Conservation (phyloP, 768 basidiomycete genomes). For the Termitomyces bulborhizus region DNA sequence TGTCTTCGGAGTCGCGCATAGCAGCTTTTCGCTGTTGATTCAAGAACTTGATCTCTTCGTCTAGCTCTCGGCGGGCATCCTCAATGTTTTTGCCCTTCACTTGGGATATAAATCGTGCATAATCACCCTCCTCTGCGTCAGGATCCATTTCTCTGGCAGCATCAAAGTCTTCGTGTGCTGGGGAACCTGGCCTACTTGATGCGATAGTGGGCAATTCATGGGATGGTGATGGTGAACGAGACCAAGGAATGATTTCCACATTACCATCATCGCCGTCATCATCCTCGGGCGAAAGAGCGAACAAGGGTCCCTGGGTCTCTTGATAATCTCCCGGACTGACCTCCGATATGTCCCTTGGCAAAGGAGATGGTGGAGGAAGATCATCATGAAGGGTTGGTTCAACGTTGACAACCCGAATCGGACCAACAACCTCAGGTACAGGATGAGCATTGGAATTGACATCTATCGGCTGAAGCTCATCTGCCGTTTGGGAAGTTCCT, state of each 20-base stretch:
- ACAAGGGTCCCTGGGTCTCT: constrained; percentile 12
- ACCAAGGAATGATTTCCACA: constrained; percentile 23
- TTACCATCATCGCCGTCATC: constrained; percentile 3
- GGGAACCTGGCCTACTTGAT: constrained; percentile 18
- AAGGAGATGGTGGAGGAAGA: background rate
- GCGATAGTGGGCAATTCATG: constrained; percentile 13
- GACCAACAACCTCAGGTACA: background rate
- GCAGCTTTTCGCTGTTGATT: constrained; percentile 83
- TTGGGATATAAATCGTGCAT: constrained; percentile 87
- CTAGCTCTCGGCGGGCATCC: constrained; percentile 80
- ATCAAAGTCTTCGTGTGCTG: constrained; percentile 55
- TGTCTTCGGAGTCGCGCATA: constrained; percentile 90
- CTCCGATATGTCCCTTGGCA: background rate
- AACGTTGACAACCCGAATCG: background rate
- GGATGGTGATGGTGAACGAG: constrained; percentile 27
- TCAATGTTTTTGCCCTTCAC: constrained; percentile 84
- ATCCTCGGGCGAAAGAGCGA: constrained; percentile 7
- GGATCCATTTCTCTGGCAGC: constrained; percentile 83
- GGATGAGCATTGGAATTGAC: too few relatives aligned
- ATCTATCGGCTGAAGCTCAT: background rate
- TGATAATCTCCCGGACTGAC: background rate
- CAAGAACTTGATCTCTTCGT: constrained; percentile 80
- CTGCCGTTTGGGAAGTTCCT: background rate
- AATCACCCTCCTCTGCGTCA: constrained; percentile 78
- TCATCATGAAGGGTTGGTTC: background rate